phyloP scores from a whole-genome alignment of 768 basidiomycete genomes.

The Russula emetica region DNA sequence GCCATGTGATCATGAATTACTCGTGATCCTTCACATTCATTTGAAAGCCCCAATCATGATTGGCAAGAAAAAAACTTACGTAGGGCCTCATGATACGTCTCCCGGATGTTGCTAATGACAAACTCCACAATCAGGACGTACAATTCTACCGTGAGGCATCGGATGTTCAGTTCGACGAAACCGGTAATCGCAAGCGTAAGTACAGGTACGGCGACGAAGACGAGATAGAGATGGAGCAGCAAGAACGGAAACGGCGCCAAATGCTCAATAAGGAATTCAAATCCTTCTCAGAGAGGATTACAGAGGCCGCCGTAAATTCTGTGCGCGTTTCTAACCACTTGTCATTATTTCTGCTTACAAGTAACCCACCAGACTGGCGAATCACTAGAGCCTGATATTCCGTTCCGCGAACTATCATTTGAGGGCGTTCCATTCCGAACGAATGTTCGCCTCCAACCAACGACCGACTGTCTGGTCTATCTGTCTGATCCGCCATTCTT shows the following conservation, averaged over 20 bases:
- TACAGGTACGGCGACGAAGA: conserved; percentile 98
- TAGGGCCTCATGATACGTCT: conserved; percentile 38
- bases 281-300: conserved; percentile 86
- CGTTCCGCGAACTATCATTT: conserved; percentile 95
- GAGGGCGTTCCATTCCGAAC: conserved; percentile 95
- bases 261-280: conserved; percentile 93
- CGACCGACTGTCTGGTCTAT: conserved; percentile 94
- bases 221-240: conserved; percentile 98
- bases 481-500: conserved; percentile 94
- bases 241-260: conserved; percentile 85
- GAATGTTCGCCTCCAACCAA: conserved; percentile 91
- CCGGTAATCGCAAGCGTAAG: conserved; percentile 97
- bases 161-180: conserved; percentile 97
- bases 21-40: conserved; percentile 92
- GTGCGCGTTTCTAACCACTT: conserved; percentile 43
- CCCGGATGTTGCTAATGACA: conserved; percentile 8
- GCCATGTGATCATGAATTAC: conserved; percentile 92
- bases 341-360: background rate
- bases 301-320: conserved; percentile 72
- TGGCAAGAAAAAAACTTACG: conserved; percentile 96
- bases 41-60: conserved; percentile 96
- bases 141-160: conserved; percentile 98
- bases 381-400: conserved; percentile 88
- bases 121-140: conserved; percentile 58
- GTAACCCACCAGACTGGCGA: conserved; percentile 57